phyloP scores from a whole-genome alignment of 1,284 basidiomycete genomes.

The Leccinum huronense region DNA sequence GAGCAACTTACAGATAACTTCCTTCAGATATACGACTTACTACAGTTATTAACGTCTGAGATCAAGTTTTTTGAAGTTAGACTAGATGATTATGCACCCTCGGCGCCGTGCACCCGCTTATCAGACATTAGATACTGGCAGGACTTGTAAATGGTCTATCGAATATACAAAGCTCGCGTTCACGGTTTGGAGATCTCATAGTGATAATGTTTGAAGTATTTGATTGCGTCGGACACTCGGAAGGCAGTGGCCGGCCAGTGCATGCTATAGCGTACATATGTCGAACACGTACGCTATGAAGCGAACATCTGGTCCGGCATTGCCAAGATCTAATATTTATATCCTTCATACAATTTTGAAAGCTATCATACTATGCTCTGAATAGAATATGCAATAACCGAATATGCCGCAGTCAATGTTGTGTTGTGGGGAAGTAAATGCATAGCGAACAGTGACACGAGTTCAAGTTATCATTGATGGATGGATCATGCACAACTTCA shows the following conservation, averaged over 20 bases:
- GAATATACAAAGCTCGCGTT: too few relatives aligned
- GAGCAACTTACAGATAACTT: background rate
- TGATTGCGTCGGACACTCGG: too few relatives aligned
- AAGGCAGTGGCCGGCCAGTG: too few relatives aligned
- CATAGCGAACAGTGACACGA: background rate
- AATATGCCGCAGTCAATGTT: background rate
- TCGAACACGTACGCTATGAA: background rate
- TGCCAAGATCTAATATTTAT: background rate
- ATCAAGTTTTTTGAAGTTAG: background rate
- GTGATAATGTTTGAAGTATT: too few relatives aligned
- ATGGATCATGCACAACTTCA: too few relatives aligned
- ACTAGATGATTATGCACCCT: background rate
- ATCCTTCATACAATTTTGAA: background rate
- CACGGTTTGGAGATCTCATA: too few relatives aligned
- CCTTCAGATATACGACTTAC: background rate
- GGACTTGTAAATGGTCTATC: background rate
- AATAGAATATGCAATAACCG: background rate
- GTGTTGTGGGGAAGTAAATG: background rate
- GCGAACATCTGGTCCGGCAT: background rate
- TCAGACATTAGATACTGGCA: background rate
- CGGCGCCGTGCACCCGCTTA: background rate
- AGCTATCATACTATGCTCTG: background rate
- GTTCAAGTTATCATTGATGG: too few relatives aligned
- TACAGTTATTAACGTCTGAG: background rate
- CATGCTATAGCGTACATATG: background rate